Evolutionary conservation across 345 rosid genomes (phyloP).

Genomic region (Pistacia integerrima): DNA sequence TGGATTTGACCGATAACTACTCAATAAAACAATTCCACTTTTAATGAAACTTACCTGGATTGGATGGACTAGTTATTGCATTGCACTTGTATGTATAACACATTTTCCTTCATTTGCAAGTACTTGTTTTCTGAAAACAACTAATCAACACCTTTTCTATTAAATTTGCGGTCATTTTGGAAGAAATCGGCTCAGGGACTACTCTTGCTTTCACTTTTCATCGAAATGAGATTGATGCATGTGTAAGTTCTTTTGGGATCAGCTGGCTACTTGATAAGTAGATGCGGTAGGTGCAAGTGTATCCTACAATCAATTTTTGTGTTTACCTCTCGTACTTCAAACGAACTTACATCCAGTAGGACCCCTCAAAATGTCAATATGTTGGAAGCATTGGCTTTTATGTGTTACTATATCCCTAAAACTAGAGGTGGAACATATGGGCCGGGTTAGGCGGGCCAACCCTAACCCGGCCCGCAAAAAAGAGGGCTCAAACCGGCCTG

Average conservation of each 20-base stretch:
- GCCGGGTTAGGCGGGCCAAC: too few relatives aligned
- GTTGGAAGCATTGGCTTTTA: too few relatives aligned
- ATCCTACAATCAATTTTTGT: background rate
- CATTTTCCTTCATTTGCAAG: background rate
- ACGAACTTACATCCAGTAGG: too few relatives aligned
- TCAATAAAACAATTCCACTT: slow-evolving; percentile 45
- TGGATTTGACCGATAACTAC: slow-evolving; percentile 48
- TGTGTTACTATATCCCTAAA: too few relatives aligned
- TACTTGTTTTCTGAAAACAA: background rate
- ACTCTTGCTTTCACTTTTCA: slow-evolving; percentile 43
- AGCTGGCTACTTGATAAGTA: too few relatives aligned
- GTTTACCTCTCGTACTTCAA: background rate
- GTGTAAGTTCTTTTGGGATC: slow-evolving; percentile 39
- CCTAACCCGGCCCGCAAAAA: too few relatives aligned
- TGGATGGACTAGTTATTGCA: slow-evolving; percentile 33
- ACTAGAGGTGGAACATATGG: too few relatives aligned
- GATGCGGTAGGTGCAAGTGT: background rate
- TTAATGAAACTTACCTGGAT: slow-evolving; percentile 37
- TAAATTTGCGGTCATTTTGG: slow-evolving; percentile 36
- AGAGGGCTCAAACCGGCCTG: too few relatives aligned
- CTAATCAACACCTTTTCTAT: background rate
- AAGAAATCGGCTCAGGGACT: slow-evolving; percentile 35
- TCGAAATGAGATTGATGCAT: slow-evolving; percentile 38
- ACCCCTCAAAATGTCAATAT: too few relatives aligned
- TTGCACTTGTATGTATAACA: slow-evolving; percentile 42